phyloP scores from a whole-genome alignment of 306 rosid genomes.

The Vigna mungo region DNA sequence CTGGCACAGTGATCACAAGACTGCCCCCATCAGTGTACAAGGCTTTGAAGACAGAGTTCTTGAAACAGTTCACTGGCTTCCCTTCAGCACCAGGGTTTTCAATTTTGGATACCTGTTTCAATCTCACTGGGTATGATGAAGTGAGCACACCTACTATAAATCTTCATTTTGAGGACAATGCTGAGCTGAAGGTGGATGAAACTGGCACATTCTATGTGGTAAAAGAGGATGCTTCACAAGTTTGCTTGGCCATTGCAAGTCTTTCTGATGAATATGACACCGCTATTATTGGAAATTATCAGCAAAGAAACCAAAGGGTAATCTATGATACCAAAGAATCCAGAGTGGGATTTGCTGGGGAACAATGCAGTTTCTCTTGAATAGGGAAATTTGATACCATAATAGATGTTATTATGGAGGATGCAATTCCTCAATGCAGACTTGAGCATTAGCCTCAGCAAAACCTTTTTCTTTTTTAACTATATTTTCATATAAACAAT shows the following conservation, averaged over 20 bases:
- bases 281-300: constrained; percentile 79
- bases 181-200: constrained; percentile 68
- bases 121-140: constrained; percentile 63
- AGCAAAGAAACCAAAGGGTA: constrained; percentile 94
- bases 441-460: constrained; percentile 42
- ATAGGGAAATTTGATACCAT: not conserved
- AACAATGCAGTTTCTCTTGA: constrained; percentile 70
- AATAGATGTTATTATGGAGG: constrained; percentile 19
- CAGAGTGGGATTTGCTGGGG: constrained; percentile 81
- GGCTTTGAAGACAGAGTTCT: constrained; percentile 71
- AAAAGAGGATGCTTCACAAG: constrained; percentile 72
- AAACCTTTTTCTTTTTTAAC: not conserved
- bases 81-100: constrained; percentile 68
- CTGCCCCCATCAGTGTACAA: constrained; percentile 70
- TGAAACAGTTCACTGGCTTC: constrained; percentile 70
- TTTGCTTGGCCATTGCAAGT: constrained; percentile 83
- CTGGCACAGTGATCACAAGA: constrained; percentile 87
- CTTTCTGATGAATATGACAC: constrained; percentile 60
- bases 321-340: constrained; percentile 70
- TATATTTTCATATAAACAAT: constrained; percentile 28
- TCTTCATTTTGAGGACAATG: constrained; percentile 69
- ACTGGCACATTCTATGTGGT: constrained; percentile 62
- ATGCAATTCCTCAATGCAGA: constrained; percentile 40
- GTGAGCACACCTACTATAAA: constrained; percentile 63
- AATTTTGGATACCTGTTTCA: constrained; percentile 79